A percentile compares a stretch with the other conserved stretches of the same genome.
Evolutionary conservation across 2,329 filamentous ascomycete genomes (phyloP).

Genomic region (Monosporascus sp.): DNA sequence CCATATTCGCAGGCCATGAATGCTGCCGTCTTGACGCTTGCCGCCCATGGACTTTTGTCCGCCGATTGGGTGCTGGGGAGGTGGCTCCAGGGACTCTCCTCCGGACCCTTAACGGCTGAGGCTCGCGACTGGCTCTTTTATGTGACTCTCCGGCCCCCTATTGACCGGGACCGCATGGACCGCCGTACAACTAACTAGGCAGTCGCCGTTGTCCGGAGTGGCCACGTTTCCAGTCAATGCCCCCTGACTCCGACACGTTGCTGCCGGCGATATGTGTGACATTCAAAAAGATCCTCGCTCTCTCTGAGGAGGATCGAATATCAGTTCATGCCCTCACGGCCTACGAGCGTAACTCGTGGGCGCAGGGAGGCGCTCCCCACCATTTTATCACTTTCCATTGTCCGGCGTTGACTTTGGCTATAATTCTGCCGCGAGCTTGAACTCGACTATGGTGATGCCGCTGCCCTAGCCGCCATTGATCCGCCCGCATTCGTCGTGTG

Average conservation of each 20-base stretch:
- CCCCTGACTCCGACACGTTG: not conserved
- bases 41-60: slow-evolving; percentile 10
- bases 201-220: slow-evolving; percentile 9
- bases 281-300: slow-evolving; percentile 5
- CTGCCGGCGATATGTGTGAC: slow-evolving; percentile 1
- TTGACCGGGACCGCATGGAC: slow-evolving; percentile 4
- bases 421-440: slow-evolving; percentile 9
- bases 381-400: not conserved
- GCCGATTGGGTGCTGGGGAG: not conserved
- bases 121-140: slow-evolving; percentile 11
- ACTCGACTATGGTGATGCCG: slow-evolving; percentile 1
- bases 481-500: slow-evolving; percentile 10
- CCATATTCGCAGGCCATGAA: slow-evolving; percentile 7
- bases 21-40: slow-evolving; percentile 9
- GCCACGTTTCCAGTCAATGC: slow-evolving; percentile 8
- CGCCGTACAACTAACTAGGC: slow-evolving; percentile 3
- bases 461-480: slow-evolving; percentile 5
- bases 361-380: slow-evolving; percentile 2
- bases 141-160: slow-evolving; percentile 4
- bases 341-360: slow-evolving; percentile 12
- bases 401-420: not conserved
- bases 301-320: not conserved
- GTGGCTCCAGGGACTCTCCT: slow-evolving; percentile 3
- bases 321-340: slow-evolving; percentile 9
- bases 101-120: slow-evolving; percentile 1